Evolutionary conservation across 805 yeast species (phyloP), one percentile per base, ranked within the genome.

Genomic region (Yarrowia sp.): DNA sequence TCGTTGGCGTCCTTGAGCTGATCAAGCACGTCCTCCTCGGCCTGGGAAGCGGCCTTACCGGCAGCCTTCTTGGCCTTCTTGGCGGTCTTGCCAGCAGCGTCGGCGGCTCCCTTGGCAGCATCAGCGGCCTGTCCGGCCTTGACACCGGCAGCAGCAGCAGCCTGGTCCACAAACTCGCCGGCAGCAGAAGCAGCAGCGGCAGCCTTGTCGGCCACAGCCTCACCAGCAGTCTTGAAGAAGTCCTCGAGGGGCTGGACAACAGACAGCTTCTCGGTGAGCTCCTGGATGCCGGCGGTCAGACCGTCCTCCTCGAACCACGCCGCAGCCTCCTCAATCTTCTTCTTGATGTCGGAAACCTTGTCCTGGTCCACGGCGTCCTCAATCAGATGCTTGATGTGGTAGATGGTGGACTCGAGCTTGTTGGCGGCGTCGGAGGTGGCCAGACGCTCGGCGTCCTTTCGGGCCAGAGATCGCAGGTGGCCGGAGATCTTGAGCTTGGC

Each of bases 271-370:
- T 63, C 67, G 32, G 55, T 48, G 46, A 63, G 56, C 56, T 48
- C 67, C 48, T 48, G 16, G 1, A 63, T 63, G 12, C 48, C 71
- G 1, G 90, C 84, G 26, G 79, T 81, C 67, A 85, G 89, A 45
- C 91, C 83, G 16, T 87, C 92, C 73, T 85, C 86, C 63, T 91
- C 97, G 46, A 92, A 79, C 97, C 97, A 91, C 70, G 89, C 94
- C 56, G 90, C 78, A 5, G 89, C 84, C 7, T 79, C 71, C 0
- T 73, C 69, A 1, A 79, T 71, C 10, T 83, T 77, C 40, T 76
- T 72, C 42, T 71, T 67, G 38, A 85, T 70, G 46, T 81, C 79
- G 9, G 86, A 85, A 0, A 83, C 80, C 55, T 81, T 83, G 12
- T 77, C 77, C 0, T 71, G 69, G 8, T 82, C 83, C 35, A 83